Percentiles rank a stretch among this genome's conserved stretches.
Evolutionary conservation across 306 rosid species (phyloP).

Genomic region (Corylus americana): DNA sequence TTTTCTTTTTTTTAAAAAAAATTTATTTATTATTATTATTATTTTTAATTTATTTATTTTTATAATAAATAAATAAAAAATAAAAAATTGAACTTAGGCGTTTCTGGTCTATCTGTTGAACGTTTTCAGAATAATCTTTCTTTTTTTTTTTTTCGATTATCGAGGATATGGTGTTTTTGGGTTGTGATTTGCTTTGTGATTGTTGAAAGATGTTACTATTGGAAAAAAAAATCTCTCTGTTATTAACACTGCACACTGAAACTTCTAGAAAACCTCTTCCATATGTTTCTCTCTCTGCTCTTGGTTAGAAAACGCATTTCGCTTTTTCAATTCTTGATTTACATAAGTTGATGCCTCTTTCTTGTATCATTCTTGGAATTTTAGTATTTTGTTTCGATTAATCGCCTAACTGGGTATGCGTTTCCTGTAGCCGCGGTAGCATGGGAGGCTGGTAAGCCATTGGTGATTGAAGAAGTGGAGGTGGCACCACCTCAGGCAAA

Average conservation of each 20-base stretch:
- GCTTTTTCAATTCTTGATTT: not conserved
- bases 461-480: conserved; percentile 40
- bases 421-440: conserved; percentile 36
- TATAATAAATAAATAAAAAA: too few relatives aligned
- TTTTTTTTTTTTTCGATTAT: not conserved
- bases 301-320: not conserved
- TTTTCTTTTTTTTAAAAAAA: too few relatives aligned
- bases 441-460: conserved; percentile 45
- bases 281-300: not conserved
- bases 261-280: not conserved
- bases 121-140: not conserved
- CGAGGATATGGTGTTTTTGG: not conserved
- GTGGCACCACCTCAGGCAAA: conserved; percentile 38
- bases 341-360: not conserved
- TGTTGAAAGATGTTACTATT: not conserved
- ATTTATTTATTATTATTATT: too few relatives aligned
- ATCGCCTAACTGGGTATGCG: not conserved
- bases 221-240: not conserved
- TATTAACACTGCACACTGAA: not conserved
- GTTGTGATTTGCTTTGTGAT: not conserved
- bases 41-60: too few relatives aligned
- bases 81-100: too few relatives aligned
- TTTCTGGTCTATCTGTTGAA: not conserved
- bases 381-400: not conserved
- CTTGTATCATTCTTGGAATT: not conserved